Percentiles rank a stretch among this genome's conserved stretches.
phyloP scores from a whole-genome alignment of 1,284 basidiomycete genomes.

The Vanrija sp. region DNA sequence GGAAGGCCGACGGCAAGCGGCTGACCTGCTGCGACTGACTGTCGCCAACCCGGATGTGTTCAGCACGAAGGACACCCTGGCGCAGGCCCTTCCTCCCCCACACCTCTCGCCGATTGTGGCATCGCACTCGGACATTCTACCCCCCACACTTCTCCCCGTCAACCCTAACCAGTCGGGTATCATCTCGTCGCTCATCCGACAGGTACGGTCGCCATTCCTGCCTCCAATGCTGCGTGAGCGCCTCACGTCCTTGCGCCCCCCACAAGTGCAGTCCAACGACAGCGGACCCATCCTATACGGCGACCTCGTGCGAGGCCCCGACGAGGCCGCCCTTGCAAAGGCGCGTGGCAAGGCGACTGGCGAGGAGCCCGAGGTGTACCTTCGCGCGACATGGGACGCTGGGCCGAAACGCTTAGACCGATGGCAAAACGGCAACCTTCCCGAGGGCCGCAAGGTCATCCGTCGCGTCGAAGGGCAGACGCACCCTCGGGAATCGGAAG shows the following conservation, averaged over 20 bases:
- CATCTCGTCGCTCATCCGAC: slow-evolving; percentile 29
- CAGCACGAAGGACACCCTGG: slow-evolving; percentile 30
- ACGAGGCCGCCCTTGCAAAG: slow-evolving; percentile 28
- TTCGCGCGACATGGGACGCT: slow-evolving; percentile 39
- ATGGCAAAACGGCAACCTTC: slow-evolving; percentile 28
- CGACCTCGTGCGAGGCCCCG: slow-evolving; percentile 33
- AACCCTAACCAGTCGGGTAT: slow-evolving; percentile 28
- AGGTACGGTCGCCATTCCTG: slow-evolving; percentile 36
- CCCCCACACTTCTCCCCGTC: slow-evolving; percentile 28
- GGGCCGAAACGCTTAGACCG: slow-evolving; percentile 33
- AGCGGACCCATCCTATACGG: slow-evolving; percentile 31
- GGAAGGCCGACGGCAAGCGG: slow-evolving; percentile 30
- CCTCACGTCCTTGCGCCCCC: slow-evolving; percentile 38
- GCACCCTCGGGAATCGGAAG: slow-evolving; percentile 19
- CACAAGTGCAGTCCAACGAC: slow-evolving; percentile 17
- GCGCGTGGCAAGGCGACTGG: slow-evolving; percentile 32
- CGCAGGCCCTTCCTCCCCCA: slow-evolving; percentile 23
- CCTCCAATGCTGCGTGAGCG: slow-evolving; percentile 36
- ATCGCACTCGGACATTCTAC: slow-evolving; percentile 26
- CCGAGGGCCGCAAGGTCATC: slow-evolving; percentile 36
- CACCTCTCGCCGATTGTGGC: slow-evolving; percentile 33
- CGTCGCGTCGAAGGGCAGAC: slow-evolving; percentile 26
- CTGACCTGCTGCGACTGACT: slow-evolving; percentile 30
- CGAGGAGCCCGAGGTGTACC: slow-evolving; percentile 16
- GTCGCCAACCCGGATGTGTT: slow-evolving; percentile 34